Conservation (phyloP, 176 grass and related monocot genomes). For the Metroxylon sagu region DNA sequence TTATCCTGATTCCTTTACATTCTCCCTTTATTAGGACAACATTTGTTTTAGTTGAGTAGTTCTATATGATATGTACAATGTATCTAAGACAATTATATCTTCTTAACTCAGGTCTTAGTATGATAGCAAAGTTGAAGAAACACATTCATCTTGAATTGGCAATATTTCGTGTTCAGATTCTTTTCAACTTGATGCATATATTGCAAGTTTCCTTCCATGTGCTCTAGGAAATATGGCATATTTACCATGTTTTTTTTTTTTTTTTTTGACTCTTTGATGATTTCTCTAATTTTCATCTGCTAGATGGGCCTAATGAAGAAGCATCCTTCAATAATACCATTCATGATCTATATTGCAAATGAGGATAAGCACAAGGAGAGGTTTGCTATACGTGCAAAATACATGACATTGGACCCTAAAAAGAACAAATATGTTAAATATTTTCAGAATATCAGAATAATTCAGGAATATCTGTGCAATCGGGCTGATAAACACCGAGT, state of each 20-base stretch:
- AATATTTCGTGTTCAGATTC: no score
- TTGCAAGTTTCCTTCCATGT: no score
- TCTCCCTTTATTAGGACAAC: no score
- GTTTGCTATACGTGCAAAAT: slow-evolving; percentile 19
- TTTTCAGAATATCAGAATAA: slow-evolving; percentile 17
- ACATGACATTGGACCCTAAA: slow-evolving; percentile 19
- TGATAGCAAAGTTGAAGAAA: no score
- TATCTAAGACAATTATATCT: no score
- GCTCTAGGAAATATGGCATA: no score
- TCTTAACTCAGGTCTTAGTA: no score
- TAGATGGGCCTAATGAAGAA: slow-evolving; percentile 25
- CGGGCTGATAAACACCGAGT: slow-evolving; percentile 17
- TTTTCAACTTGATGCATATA: no score
- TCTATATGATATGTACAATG: no score
- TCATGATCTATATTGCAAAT: slow-evolving; percentile 21
- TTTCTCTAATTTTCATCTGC: background rate
- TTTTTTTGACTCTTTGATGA: background rate
- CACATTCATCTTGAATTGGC: no score
- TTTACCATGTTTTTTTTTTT: background rate
- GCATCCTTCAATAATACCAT: slow-evolving; percentile 19
- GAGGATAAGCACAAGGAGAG: slow-evolving; percentile 16
- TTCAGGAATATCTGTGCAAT: slow-evolving; percentile 17
- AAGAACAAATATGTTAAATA: slow-evolving; percentile 19
- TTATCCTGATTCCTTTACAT: no score
- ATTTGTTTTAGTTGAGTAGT: no score